Conservation (phyloP, 257 asterid genomes). For the Solanum raphanifolium region DNA sequence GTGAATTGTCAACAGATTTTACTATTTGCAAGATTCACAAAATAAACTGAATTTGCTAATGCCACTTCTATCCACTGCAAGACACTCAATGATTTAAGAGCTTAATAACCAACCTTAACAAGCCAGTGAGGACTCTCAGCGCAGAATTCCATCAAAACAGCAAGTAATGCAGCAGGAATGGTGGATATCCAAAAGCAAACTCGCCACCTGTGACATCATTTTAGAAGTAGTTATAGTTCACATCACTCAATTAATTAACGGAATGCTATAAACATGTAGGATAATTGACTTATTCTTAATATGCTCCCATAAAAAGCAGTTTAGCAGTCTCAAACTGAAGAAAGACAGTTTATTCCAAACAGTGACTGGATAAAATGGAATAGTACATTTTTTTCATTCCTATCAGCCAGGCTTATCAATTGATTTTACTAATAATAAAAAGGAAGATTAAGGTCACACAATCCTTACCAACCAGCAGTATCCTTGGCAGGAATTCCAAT, state of each 20-base stretch:
- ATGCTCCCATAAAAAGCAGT: background rate
- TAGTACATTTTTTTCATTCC: background rate
- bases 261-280: background rate
- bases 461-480: slow-evolving; percentile 60
- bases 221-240: background rate
- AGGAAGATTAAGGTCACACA: background rate
- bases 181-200: slow-evolving; percentile 89
- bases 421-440: background rate
- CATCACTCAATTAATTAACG: background rate
- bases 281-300: background rate
- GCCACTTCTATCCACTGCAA: background rate
- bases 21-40: background rate
- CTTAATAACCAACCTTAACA: slow-evolving; percentile 37
- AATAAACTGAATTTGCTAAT: background rate
- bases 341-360: background rate
- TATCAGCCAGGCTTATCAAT: background rate
- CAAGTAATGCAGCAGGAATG: slow-evolving; percentile 76
- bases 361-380: background rate
- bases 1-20: background rate
- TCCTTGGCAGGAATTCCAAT: slow-evolving; percentile 79
- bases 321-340: background rate
- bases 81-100: background rate
- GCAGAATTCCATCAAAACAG: slow-evolving; percentile 64
- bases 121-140: slow-evolving; percentile 97
- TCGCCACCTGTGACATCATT: slow-evolving; percentile 69